Conservation (phyloP, 768 basidiomycete genomes). For the Cyclocybe aegerita region DNA sequence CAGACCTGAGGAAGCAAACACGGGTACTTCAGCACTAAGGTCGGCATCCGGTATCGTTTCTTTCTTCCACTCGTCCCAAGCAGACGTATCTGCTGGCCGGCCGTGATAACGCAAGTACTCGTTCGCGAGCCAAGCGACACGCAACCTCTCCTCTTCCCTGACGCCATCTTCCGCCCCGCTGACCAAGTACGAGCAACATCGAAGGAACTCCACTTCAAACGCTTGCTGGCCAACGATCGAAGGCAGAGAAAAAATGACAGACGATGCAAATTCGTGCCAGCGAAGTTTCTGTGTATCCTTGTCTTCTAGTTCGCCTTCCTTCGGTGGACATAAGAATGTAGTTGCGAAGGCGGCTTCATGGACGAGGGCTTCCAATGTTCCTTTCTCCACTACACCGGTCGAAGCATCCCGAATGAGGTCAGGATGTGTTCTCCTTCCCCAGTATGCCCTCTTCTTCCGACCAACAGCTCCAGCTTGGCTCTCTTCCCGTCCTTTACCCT, state of each 20-base stretch:
- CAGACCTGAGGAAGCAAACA: slow-evolving; percentile 26
- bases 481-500: slow-evolving; percentile 24
- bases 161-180: slow-evolving; percentile 47
- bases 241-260: slow-evolving; percentile 63
- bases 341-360: slow-evolving; percentile 85
- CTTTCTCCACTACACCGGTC: slow-evolving; percentile 50
- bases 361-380: slow-evolving; percentile 74
- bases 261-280: slow-evolving; percentile 67
- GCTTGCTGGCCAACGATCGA: slow-evolving; percentile 47
- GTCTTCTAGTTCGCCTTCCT: slow-evolving; percentile 9
- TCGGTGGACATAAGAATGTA: slow-evolving; percentile 34
- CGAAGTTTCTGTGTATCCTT: slow-evolving; percentile 23
- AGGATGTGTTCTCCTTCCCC: slow-evolving; percentile 77
- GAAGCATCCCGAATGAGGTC: slow-evolving; percentile 47
- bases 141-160: slow-evolving; percentile 36
- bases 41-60: slow-evolving; percentile 47
- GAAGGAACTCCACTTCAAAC: slow-evolving; percentile 70
- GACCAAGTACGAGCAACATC: slow-evolving; percentile 66
- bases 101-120: slow-evolving; percentile 66
- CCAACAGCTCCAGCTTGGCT: slow-evolving; percentile 19
- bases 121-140: slow-evolving; percentile 64
- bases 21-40: slow-evolving; percentile 22
- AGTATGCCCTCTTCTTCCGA: slow-evolving; percentile 69
- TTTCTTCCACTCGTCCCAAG: slow-evolving; percentile 60
- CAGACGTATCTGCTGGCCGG: slow-evolving; percentile 43